Conservation (phyloP, 805 yeast species). For the Danielia reshetovae region DNA sequence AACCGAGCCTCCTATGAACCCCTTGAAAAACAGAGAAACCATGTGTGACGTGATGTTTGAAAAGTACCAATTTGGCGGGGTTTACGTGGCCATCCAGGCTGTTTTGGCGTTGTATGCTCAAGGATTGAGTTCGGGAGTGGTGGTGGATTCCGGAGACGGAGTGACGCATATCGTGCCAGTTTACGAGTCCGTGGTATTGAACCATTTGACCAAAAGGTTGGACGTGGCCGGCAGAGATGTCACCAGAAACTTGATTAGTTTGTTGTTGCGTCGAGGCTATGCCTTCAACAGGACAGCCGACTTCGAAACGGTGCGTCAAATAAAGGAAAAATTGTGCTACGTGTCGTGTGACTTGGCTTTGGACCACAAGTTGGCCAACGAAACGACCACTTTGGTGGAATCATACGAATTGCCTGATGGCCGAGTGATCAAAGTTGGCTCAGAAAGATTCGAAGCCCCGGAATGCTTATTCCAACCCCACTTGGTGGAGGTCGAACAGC, state of each 20-base stretch:
- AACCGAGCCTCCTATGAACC: conserved; percentile 99
- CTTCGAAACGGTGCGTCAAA: conserved; percentile 97
- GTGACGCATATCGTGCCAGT: conserved; percentile 98
- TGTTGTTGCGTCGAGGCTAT: conserved; percentile 91
- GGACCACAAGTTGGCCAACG: conserved; percentile 82
- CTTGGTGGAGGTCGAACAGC: conserved; percentile 92
- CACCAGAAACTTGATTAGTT: conserved; percentile 89
- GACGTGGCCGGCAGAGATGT: conserved; percentile 99
- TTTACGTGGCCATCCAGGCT: conserved; percentile 94
- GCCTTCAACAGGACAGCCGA: conserved; percentile 98
- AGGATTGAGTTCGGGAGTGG: conserved; percentile 95
- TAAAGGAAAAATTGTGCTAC: conserved; percentile 93
- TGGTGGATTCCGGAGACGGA: conserved; percentile 98
- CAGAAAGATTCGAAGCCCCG: conserved; percentile 95
- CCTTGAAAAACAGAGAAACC: conserved; percentile 79
- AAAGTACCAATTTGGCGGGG: conserved; percentile 85
- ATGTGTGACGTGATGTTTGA: conserved; percentile 95
- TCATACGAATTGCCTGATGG: conserved; percentile 95
- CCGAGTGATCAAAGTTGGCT: conserved; percentile 86
- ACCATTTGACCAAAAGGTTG: conserved; percentile 84
- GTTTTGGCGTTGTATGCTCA: conserved; percentile 97
- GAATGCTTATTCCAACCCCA: conserved; percentile 96
- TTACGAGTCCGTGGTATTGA: conserved; percentile 93
- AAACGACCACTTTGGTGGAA: conserved; percentile 93
- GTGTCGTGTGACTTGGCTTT: conserved; percentile 91